Evolutionary conservation across 345 rosid genomes (phyloP).

Genomic region (Brassica nigra): DNA sequence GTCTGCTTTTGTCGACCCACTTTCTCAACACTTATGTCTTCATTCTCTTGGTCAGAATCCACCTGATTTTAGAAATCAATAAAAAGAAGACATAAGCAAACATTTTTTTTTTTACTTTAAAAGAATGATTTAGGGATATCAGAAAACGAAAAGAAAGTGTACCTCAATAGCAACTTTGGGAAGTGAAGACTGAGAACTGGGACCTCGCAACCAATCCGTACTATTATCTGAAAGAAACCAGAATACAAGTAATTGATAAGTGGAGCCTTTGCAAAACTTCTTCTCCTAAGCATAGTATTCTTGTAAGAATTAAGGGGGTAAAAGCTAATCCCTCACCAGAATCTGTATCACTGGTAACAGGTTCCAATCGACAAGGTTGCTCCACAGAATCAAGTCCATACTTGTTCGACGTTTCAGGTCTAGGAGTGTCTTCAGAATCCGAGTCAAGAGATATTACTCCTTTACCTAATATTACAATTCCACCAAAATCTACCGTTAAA

Average conservation of each 20-base stretch:
- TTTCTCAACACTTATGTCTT: conserved; percentile 51
- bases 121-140: not conserved
- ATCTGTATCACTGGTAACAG: conserved; percentile 34
- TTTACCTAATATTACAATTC: conserved; percentile 39
- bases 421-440: conserved; percentile 55
- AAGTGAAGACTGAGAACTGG: conserved; percentile 30
- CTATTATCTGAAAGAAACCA: conserved; percentile 18
- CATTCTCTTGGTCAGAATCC: conserved; percentile 51
- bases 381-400: conserved; percentile 35
- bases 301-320: not conserved
- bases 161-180: conserved; percentile 43
- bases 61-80: conserved; percentile 43
- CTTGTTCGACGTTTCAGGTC: conserved; percentile 34
- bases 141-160: conserved; percentile 12
- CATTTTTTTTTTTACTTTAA: not conserved
- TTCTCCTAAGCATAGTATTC: not conserved
- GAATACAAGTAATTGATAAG: not conserved
- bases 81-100: not conserved
- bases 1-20: conserved; percentile 28
- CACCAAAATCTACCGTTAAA: not conserved
- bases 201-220: conserved; percentile 33
- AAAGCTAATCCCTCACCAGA: conserved; percentile 7
- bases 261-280: not conserved
- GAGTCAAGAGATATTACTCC: conserved; percentile 65
- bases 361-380: conserved; percentile 18